Evolutionary conservation across 495 filamentous ascomycete species (phyloP).

Genomic region (Penicillium goetzii): DNA sequence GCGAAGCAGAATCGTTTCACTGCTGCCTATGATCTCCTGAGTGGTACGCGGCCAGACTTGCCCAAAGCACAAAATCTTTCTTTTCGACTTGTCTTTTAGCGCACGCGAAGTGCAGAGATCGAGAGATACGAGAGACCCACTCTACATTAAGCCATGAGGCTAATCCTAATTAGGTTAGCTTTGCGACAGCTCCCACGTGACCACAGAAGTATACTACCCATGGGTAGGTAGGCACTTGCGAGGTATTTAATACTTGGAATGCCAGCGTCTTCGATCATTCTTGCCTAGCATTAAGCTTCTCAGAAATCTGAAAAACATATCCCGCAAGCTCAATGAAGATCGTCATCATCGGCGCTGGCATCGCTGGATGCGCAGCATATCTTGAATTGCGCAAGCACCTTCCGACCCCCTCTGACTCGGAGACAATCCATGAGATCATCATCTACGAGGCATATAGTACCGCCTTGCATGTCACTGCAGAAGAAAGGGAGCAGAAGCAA

Average conservation of each 20-base stretch:
- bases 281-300: not conserved
- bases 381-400: conserved; percentile 48
- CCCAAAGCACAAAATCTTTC: not conserved
- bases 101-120: not conserved
- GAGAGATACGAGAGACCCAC: not conserved
- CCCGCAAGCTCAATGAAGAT: conserved; percentile 45
- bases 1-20: not conserved
- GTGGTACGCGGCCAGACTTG: not conserved
- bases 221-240: not conserved
- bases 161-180: conserved; percentile 13
- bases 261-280: not conserved
- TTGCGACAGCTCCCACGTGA: conserved; percentile 12
- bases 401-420: conserved; percentile 5
- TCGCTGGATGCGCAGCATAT: conserved; percentile 49
- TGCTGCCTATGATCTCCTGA: conserved; percentile 1
- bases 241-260: conserved; percentile 17
- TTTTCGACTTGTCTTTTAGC: not conserved
- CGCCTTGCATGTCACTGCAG: conserved; percentile 13
- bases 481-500: conserved; percentile 13
- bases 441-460: conserved; percentile 26
- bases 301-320: not conserved
- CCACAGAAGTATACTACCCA: not conserved
- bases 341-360: conserved; percentile 54
- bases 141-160: not conserved
- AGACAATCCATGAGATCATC: conserved; percentile 20